Evolutionary conservation across 1,139 yeast genomes (phyloP), one percentile per base, ranked within the genome.

Genomic region (Hemisphaericaspora xylofermentans): DNA sequence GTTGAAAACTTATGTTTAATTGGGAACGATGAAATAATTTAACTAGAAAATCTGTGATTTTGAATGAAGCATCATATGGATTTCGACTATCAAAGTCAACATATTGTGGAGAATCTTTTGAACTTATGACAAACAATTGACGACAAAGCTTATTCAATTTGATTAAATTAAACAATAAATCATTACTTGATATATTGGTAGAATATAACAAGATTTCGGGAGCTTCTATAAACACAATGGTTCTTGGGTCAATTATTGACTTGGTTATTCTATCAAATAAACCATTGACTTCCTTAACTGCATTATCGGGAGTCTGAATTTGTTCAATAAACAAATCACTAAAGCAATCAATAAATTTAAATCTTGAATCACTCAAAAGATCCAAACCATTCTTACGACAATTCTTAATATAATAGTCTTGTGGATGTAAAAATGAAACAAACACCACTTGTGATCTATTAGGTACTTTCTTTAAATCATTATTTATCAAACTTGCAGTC

Each of bases 1-100:
- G 89, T 47, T 77, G 75, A 34, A 87, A 58, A 22, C 75, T 68
- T 10, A 87, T 53, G 33, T 78, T 70, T 30, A 81, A 42, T 10
- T 71, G 66, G 0, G 86, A 65, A 45, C 75, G 68, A 51, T 80
- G 79, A 17, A 75, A 58, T 13, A 82, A 48, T 44, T 77, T 79
- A 2, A 70, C 64, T 28, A 76, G 50, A 37, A 78, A 74, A 36
- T 73, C 74, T 0, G 78, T 60, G 32, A 71, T 68, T 38, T 71
- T 67, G 35, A 65, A 61, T 2, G 58, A 54, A 2, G 75, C 63
- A 43, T 67, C 69, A 10, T 55, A 46, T 2, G 63, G 52, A n/a
- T 58, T 55, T 2, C 58, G 52, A 3, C 56, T 44, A 6, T 53
- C 52, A 25, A 62, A 49, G 28, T 72, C 71, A 6, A 77, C 56